Evolutionary conservation across 176 grass and related monocot genomes (phyloP), one percentile per base, ranked within the genome.

Genomic region (Lolium multiflorum): DNA sequence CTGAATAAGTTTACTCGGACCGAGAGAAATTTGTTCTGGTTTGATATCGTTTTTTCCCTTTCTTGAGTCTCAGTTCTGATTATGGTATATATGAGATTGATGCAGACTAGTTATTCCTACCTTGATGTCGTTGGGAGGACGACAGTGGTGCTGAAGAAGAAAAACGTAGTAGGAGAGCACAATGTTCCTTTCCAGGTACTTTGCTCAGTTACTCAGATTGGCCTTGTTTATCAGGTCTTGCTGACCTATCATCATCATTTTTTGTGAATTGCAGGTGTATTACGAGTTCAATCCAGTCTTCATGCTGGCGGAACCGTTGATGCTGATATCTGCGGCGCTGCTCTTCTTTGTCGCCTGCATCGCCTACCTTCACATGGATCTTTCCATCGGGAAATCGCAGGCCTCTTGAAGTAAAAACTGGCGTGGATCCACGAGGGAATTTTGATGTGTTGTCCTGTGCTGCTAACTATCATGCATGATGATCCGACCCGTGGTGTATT

Each of bases 51-150:
- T 22, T 63, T 22, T 78, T 83, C 11, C 43, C 20, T 55, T 81
- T 80, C 37, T 70, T 38, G 37, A 11, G 11, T 73, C 24, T 49
- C 61, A 28, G 25, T 78, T 15, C 11, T 79, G 54, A 82, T 63
- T 75, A 39, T 82, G 24, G 46, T 71, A 26, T 69, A 18, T 51
- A 65, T 74, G 11, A 6, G 70, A 75, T 62, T 43, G 56, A 64
- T 84, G 85, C 93, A 95, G 93, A 87, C 81, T 73, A 95, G 88
- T 69, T 91, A 95, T 79, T 90, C 88, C 56, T 95, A 95, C 82
- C 93, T 95, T 26, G 93, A 95, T 50, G 71, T 95, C 15, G 93
- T 91, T 49, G 93, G 93, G 82, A 95, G 93, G 83, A 89, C 83
- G 0, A 92, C 88, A 5, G 62, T 95, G 67, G 93, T 95, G n/a